Percentiles rank a stretch among this genome's conserved stretches.
Evolutionary conservation across 1,284 basidiomycete genomes (phyloP).

Genomic region (Pholiota adiposa): DNA sequence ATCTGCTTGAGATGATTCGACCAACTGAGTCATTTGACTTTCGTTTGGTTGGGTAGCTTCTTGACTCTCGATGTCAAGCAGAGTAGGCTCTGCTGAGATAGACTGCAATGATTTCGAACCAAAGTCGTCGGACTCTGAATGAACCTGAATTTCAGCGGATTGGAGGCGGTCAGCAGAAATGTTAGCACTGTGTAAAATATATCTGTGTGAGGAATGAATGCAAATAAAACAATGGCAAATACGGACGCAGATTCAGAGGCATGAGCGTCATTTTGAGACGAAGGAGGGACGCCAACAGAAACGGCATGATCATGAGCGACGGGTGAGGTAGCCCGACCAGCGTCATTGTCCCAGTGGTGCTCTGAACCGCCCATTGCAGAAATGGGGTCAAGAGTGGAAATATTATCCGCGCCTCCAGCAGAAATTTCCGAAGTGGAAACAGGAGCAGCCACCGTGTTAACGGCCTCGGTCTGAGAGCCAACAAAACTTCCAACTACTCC

Average conservation of each 20-base stretch:
- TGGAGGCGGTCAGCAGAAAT: constrained; percentile 50
- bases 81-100: constrained; percentile 51
- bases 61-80: constrained; percentile 48
- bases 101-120: constrained; percentile 40
- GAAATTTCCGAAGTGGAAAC: constrained; percentile 4
- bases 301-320: constrained; percentile 28
- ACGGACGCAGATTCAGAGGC: constrained; percentile 51
- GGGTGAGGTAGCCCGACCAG: constrained; percentile 27
- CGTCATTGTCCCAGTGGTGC: constrained; percentile 2
- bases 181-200: constrained; percentile 42
- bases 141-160: constrained; percentile 44
- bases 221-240: constrained; percentile 38
- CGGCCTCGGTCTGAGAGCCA: constrained; percentile 14
- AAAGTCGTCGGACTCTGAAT: constrained; percentile 22
- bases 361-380: constrained; percentile 18
- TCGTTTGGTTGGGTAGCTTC: constrained; percentile 31
- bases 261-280: constrained; percentile 43
- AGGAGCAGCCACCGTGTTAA: constrained; percentile 8
- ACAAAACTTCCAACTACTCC: constrained; percentile 21
- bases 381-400: constrained; percentile 12
- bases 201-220: constrained; percentile 38
- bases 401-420: constrained; percentile 14
- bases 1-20: constrained; percentile 39
- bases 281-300: constrained; percentile 35
- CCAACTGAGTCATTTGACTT: constrained; percentile 22